Evolutionary conservation across 2,329 filamentous ascomycete genomes (phyloP).

Genomic region (Aureobasidium mangrovei): DNA sequence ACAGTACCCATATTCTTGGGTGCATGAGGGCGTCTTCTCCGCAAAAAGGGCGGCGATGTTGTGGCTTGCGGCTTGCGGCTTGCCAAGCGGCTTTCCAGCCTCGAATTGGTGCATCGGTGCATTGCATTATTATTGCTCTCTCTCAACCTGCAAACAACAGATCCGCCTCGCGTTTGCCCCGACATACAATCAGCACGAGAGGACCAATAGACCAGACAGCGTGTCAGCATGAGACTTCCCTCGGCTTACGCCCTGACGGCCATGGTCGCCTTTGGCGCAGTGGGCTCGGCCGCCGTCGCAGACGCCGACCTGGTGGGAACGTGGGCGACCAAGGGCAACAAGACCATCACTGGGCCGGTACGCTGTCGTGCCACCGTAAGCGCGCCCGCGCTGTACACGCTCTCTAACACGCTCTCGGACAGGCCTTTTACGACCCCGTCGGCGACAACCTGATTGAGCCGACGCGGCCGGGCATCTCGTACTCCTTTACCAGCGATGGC

Average conservation of each 20-base stretch:
- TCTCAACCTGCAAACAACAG: background rate
- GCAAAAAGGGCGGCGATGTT: too few species aligned
- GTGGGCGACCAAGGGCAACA: conserved; percentile 62
- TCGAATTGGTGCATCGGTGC: background rate
- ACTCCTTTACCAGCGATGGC: conserved; percentile 62
- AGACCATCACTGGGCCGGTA: conserved; percentile 62
- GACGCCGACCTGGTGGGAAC: conserved; percentile 50
- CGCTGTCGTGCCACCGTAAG: conserved; percentile 18
- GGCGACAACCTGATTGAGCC: conserved; percentile 60
- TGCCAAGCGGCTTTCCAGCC: background rate
- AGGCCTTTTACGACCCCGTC: conserved; percentile 63
- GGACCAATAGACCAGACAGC: background rate
- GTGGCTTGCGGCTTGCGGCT: background rate
- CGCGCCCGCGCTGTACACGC: background rate
- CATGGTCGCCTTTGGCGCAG: conserved; percentile 6
- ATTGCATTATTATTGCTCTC: background rate
- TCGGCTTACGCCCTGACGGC: conserved; percentile 12
- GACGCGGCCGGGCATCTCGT: conserved; percentile 58
- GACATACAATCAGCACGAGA: background rate
- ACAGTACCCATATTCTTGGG: too few species aligned
- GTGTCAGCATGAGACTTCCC: conserved; percentile 9
- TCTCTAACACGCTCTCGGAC: background rate
- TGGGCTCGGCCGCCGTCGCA: conserved; percentile 2
- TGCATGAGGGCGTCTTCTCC: too few species aligned
- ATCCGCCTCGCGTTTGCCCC: background rate